A percentile compares a stretch with the other conserved stretches of the same genome.
Conservation (phyloP, 169 alveolate species). For the Plasmodium falciparum region DNA sequence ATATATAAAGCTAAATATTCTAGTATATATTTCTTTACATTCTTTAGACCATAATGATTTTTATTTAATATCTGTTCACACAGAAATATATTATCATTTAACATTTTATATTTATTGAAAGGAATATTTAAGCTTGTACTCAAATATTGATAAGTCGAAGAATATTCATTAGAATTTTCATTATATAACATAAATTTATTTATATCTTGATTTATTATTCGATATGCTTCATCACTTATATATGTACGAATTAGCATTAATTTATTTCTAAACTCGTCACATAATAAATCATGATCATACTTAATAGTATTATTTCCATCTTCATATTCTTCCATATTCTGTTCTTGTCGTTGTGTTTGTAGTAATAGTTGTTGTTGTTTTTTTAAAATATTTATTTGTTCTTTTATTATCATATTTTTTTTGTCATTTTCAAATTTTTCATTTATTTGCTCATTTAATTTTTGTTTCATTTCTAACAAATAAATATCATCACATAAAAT, state of each 20-base stretch:
- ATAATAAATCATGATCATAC: conserved; percentile 81
- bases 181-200: conserved; percentile 30
- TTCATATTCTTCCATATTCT: too few relatives aligned
- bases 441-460: conserved; percentile 76
- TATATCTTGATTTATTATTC: conserved; percentile 17
- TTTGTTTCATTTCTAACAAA: conserved; percentile 80
- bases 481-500: conserved; percentile 82
- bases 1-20: conserved; percentile 94
- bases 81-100: conserved; percentile 34
- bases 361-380: not conserved
- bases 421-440: conserved; percentile 78
- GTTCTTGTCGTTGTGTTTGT: not conserved
- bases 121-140: conserved; percentile 49
- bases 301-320: conserved; percentile 37
- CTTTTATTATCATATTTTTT: conserved; percentile 81
- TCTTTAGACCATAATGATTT: conserved; percentile 94
- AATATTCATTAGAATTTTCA: conserved; percentile 59
- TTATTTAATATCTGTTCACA: conserved; percentile 84
- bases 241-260: conserved; percentile 6
- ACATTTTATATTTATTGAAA: conserved; percentile 13
- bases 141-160: conserved; percentile 67
- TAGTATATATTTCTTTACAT: conserved; percentile 92
- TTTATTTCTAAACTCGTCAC: conserved; percentile 75
- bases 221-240: conserved; percentile 2
- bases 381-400: conserved; percentile 74